phyloP scores from a whole-genome alignment of 2,329 filamentous ascomycete genomes.

The Talaromyces sp. region DNA sequence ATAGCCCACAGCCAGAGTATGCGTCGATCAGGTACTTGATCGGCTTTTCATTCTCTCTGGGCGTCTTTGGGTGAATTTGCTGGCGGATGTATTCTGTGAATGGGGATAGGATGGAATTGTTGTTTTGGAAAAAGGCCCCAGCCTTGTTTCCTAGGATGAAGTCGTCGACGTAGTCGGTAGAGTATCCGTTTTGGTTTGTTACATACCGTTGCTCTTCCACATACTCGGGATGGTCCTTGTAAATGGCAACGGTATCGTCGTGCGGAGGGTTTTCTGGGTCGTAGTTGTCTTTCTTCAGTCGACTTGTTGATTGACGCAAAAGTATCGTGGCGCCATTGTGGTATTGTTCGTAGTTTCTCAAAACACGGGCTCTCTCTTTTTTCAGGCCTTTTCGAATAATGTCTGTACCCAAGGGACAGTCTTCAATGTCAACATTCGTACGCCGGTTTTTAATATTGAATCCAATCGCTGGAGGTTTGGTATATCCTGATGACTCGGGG shows the following conservation, averaged over 20 bases:
- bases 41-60: constrained; percentile 29
- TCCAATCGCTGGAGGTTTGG: constrained; percentile 69
- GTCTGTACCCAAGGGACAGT: constrained; percentile 91
- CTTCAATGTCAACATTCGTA: constrained; percentile 86
- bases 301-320: constrained; percentile 76
- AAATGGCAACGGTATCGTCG: constrained; percentile 44
- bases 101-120: constrained; percentile 87
- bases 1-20: constrained; percentile 94
- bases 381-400: constrained; percentile 76
- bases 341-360: constrained; percentile 65
- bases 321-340: constrained; percentile 81
- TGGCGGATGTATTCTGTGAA: constrained; percentile 86
- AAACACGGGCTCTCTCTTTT: constrained; percentile 72
- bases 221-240: constrained; percentile 54
- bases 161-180: constrained; percentile 81
- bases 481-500: constrained; percentile 23
- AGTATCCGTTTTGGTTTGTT: constrained; percentile 75
- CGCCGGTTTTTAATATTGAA: constrained; percentile 84
- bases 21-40: constrained; percentile 93
- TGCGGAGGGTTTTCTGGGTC: constrained; percentile 18
- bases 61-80: constrained; percentile 59
- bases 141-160: constrained; percentile 88
- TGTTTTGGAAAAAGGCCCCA: constrained; percentile 98
- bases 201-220: constrained; percentile 83
- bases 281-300: constrained; percentile 35